Conservation (phyloP, 352 stramenopile species). For the Globisporangium middletonii region DNA sequence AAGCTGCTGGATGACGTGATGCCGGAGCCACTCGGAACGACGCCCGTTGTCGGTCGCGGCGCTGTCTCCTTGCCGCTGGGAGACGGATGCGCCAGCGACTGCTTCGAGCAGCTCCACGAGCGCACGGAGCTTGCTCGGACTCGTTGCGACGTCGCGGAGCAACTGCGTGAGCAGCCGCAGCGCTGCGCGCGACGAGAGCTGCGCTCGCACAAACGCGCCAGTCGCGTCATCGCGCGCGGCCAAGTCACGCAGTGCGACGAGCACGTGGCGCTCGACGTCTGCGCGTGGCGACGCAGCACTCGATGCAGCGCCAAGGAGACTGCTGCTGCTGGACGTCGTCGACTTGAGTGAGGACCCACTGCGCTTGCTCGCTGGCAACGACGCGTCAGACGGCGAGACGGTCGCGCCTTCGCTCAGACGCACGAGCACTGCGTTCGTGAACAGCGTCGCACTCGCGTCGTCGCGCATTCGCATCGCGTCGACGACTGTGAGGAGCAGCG, state of each 20-base stretch:
- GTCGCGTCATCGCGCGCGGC: slow-evolving; percentile 16
- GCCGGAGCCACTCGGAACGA: slow-evolving; percentile 27
- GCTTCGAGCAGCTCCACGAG: slow-evolving; percentile 35
- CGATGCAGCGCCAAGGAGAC: no score
- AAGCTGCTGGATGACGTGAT: slow-evolving; percentile 41
- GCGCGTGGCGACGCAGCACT: background rate
- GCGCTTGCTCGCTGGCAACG: background rate
- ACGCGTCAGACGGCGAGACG: slow-evolving; percentile 1
- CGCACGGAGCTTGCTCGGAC: slow-evolving; percentile 19
- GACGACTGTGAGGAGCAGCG: slow-evolving; percentile 7
- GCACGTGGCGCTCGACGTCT: slow-evolving; percentile 11
- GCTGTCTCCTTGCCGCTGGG: slow-evolving; percentile 9
- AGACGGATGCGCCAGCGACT: slow-evolving; percentile 11
- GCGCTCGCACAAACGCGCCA: slow-evolving; percentile 31
- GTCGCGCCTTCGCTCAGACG: slow-evolving; percentile 6
- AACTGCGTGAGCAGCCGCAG: slow-evolving; percentile 27
- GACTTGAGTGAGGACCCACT: background rate
- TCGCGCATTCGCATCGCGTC: slow-evolving; percentile 2
- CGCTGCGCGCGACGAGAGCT: slow-evolving; percentile 30
- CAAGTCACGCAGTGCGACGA: slow-evolving; percentile 20
- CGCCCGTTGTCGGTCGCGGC: slow-evolving; percentile 10
- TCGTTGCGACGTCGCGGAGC: slow-evolving; percentile 13
- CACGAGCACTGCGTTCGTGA: slow-evolving; percentile 11
- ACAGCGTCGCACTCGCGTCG: background rate
- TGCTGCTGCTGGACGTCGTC: background rate